Base-by-base conservation (phyloP, 2,329 filamentous ascomycete species). In the Botrytis medusae region DNA sequence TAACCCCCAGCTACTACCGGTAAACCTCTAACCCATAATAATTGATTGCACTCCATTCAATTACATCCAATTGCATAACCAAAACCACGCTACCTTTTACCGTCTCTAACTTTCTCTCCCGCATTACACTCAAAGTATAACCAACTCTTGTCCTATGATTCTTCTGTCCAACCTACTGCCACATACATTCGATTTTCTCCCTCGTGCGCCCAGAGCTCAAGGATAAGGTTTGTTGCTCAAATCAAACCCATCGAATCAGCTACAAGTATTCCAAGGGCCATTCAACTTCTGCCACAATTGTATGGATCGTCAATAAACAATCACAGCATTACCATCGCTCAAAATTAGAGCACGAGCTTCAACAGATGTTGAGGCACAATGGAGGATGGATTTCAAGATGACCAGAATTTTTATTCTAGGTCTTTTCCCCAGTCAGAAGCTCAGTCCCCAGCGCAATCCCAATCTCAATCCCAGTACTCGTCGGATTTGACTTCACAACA, bases 321-420 rank as follows among this genome's bases (percentile, higher is more conserved):
- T 51, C 62, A 72, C 62, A 69, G 48, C 70, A 69, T 64, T 63
- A 34, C 34, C 73, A 70, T 62, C 57, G 60, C 65, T 65, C 65
- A 60, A 14, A 69, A 54, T 12, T 10, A 46, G 48, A 72, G 71
- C 62, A 72, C 71, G 34, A 67, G 71, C 71, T 67, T 72, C 67
- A 68, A 67, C 65, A 75, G 77, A 81, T 81, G 79, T 79, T 72
- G 74, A 76, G 74, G 72, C 78, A 79, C 72, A 69, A 81, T 81
- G 80, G 79, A 81, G 69, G 76, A 74, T 74, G 77, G 73, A 73
- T 79, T 79, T 75, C 77, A 79, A 73, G 77, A 77, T 74, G 79
- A 81, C 76, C 79, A 80, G 76, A 80, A 81, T 72, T 80, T 79
- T 74, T 79, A 79, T 74, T 76, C 78, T 75, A 77, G 77, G 75